A percentile compares a stretch with the other conserved stretches of the same genome.
These are phyloP conservation scores for Agrocybe praecox DNA, from an alignment of 768 basidiomycete species.

Conservation along the genomic window DNA sequence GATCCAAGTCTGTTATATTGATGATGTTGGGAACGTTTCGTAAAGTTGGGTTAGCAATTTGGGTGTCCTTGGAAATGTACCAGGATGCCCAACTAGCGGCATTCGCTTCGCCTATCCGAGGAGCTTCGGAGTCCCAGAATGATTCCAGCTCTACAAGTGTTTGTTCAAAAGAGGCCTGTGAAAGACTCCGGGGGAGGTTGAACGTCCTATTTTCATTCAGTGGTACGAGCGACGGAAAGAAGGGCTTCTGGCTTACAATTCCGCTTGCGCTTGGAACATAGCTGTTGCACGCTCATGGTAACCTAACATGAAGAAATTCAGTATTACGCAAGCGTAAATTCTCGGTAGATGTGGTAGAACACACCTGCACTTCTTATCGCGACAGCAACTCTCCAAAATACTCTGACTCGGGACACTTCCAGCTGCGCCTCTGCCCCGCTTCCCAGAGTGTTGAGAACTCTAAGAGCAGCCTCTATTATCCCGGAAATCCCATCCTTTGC, in stretches of 20 bases:
- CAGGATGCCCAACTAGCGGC: slow-evolving; percentile 74
- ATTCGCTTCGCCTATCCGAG: slow-evolving; percentile 70
- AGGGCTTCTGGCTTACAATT: slow-evolving; percentile 56
- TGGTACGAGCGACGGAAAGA: neutral
- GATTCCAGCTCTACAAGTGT: slow-evolving; percentile 68
- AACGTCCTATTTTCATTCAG: slow-evolving; percentile 50
- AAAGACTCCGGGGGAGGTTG: slow-evolving; percentile 49
- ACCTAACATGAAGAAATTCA: slow-evolving; percentile 42
- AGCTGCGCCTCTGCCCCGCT: slow-evolving; percentile 32
- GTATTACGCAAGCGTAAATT: neutral
- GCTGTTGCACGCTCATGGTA: slow-evolving; percentile 75
- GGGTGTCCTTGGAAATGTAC: slow-evolving; percentile 45
- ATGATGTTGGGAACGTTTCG: slow-evolving; percentile 5
- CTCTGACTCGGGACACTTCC: slow-evolving; percentile 57
- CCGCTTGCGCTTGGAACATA: slow-evolving; percentile 82
- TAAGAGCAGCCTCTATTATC: slow-evolving; percentile 51
- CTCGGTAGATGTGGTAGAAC: slow-evolving; percentile 1
- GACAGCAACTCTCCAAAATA: slow-evolving; percentile 73
- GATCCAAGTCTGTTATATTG: slow-evolving; percentile 46
- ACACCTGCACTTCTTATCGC: slow-evolving; percentile 69
- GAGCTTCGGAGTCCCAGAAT: slow-evolving; percentile 83
- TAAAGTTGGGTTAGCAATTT: neutral
- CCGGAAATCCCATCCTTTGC: slow-evolving; percentile 50
- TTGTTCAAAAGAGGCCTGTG: slow-evolving; percentile 41
- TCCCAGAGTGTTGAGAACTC: slow-evolving; percentile 46